These are phyloP conservation scores for Gynochthodes officinalis DNA, from an alignment of 257 asterid species.

Conservation along the genomic window DNA sequence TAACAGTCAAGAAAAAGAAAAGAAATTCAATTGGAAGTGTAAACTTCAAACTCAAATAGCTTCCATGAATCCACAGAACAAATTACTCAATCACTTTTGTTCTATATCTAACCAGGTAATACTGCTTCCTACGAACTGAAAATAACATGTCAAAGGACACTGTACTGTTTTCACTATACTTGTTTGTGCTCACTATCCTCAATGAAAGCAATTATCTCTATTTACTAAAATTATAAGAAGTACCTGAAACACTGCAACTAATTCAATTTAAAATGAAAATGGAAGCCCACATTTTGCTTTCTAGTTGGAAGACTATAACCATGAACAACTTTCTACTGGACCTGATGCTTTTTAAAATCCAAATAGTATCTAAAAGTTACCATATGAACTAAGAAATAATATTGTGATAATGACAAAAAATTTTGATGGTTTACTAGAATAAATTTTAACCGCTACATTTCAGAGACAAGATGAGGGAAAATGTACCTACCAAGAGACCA, in stretches of 20 bases:
- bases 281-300: background rate
- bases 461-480: background rate
- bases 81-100: background rate
- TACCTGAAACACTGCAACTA: background rate
- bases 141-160: background rate
- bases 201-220: background rate
- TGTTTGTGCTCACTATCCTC: background rate
- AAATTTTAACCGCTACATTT: background rate
- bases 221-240: background rate
- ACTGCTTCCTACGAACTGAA: background rate
- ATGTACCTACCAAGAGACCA: slow-evolving; percentile 89
- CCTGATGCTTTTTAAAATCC: background rate
- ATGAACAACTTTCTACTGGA: background rate
- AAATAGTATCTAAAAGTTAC: background rate
- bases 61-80: background rate
- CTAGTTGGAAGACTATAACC: background rate
- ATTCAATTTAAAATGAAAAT: background rate
- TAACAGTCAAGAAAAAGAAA: background rate
- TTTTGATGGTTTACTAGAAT: background rate
- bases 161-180: background rate
- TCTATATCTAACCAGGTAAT: background rate
- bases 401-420: background rate
- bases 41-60: background rate
- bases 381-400: background rate
- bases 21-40: background rate